phyloP scores from a whole-genome alignment of 805 yeast genomes.

The Wickerhamomyces bovis region DNA sequence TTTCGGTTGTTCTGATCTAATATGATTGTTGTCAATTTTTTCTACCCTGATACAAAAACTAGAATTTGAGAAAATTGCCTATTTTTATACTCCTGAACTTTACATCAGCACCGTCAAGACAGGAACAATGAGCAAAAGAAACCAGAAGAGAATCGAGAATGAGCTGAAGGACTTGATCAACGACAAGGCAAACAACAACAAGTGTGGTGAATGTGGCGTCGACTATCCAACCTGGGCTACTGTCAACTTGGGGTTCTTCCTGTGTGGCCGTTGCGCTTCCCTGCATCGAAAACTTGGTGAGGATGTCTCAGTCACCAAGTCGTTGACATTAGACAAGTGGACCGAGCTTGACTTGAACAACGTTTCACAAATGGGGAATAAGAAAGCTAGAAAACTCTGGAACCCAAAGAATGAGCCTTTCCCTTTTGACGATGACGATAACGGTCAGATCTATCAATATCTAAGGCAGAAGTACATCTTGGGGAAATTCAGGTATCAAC shows the following conservation, averaged over 20 bases:
- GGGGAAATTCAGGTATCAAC: conserved; percentile 44
- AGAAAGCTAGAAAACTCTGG: conserved; percentile 54
- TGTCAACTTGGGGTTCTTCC: conserved; percentile 52
- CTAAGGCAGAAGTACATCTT: conserved; percentile 61
- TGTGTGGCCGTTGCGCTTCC: conserved; percentile 84
- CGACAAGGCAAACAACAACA: conserved; percentile 51
- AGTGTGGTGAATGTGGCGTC: conserved; percentile 75
- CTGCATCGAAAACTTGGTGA: conserved; percentile 62
- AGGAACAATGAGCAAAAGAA: conserved; percentile 29
- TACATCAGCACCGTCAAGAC: background rate
- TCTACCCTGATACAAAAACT: background rate
- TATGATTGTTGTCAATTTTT: background rate
- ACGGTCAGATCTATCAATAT: conserved; percentile 49
- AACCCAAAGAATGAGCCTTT: conserved; percentile 62
- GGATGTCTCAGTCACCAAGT: conserved; percentile 60
- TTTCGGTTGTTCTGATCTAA: background rate
- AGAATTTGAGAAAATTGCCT: background rate
- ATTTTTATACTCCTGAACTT: background rate
- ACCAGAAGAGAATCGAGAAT: conserved; percentile 39
- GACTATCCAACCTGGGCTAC: conserved; percentile 46
- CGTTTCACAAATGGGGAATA: conserved; percentile 50
- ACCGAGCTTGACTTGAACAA: conserved; percentile 43
- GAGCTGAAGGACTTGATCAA: conserved; percentile 58
- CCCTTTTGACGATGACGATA: conserved; percentile 73
- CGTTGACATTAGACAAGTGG: conserved; percentile 74